A percentile compares a stretch with the other conserved stretches of the same genome.
These are phyloP conservation scores for Hyphopichia khmerensis DNA, from an alignment of 1,139 yeast genomes.

Conservation along the genomic window DNA sequence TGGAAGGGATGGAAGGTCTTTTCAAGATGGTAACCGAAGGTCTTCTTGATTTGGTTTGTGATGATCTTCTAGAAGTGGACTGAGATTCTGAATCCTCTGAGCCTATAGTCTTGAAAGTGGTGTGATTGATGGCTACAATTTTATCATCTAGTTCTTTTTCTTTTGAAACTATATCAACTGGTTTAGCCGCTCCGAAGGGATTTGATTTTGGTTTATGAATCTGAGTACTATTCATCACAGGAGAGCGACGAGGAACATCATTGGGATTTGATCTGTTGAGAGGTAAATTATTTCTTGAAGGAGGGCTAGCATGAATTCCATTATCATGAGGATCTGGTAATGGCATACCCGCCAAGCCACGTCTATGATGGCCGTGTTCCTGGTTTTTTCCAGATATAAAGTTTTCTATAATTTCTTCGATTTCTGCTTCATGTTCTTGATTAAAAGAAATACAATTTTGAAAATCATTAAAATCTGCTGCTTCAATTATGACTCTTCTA, in stretches of 20 bases:
- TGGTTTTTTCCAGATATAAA: slow-evolving; percentile 22
- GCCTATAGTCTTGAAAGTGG: slow-evolving; percentile 56
- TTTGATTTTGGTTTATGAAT: slow-evolving; percentile 32
- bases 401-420: slow-evolving; percentile 31
- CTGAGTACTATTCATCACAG: neutral
- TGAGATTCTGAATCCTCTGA: slow-evolving; percentile 17
- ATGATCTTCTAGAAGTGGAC: slow-evolving; percentile 11
- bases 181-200: slow-evolving; percentile 49
- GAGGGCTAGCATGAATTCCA: neutral
- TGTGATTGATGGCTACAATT: slow-evolving; percentile 52
- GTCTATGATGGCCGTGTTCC: slow-evolving; percentile 15
- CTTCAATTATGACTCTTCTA: slow-evolving; percentile 42
- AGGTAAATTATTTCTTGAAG: neutral
- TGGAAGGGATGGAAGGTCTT: slow-evolving; percentile 12
- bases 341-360: slow-evolving; percentile 7
- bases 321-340: slow-evolving; percentile 5
- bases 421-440: slow-evolving; percentile 31
- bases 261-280: neutral
- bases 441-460: slow-evolving; percentile 44
- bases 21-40: slow-evolving; percentile 13
- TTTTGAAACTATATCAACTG: slow-evolving; percentile 42
- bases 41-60: slow-evolving; percentile 9
- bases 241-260: neutral
- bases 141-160: slow-evolving; percentile 45
- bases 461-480: slow-evolving; percentile 51